phyloP scores from a whole-genome alignment of 2,329 filamentous ascomycete species.

The Ceratocystis destructans region DNA sequence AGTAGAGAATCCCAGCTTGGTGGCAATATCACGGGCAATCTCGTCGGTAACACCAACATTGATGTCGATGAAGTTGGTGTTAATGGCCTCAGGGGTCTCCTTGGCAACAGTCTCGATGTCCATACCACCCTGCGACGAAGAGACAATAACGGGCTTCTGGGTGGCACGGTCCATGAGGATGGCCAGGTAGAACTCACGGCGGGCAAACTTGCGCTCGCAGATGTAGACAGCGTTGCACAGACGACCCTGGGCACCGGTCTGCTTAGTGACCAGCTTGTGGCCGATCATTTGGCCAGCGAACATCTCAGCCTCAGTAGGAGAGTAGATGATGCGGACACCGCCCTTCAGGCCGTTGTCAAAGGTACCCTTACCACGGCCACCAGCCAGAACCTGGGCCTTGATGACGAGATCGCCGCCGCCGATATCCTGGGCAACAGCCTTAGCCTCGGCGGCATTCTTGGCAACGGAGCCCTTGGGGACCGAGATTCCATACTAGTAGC shows the following conservation, averaged over 20 bases:
- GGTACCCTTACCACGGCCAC: slow-evolving; percentile 91
- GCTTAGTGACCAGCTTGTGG: slow-evolving; percentile 98
- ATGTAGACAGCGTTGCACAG: slow-evolving; percentile 98
- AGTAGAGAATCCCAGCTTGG: slow-evolving; percentile 90
- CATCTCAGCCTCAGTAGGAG: slow-evolving; percentile 89
- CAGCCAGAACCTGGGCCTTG: slow-evolving; percentile 97
- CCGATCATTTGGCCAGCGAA: slow-evolving; percentile 99
- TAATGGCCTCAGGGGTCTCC: slow-evolving; percentile 91
- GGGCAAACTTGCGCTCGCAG: slow-evolving; percentile 98
- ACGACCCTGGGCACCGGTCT: slow-evolving; percentile 85
- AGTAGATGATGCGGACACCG: slow-evolving; percentile 97
- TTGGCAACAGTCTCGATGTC: slow-evolving; percentile 98
- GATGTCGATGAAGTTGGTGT: slow-evolving; percentile 87
- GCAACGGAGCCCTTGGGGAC: slow-evolving; percentile 85
- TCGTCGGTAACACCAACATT: slow-evolving; percentile 90
- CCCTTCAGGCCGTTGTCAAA: slow-evolving; percentile 99
- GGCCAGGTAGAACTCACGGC: slow-evolving; percentile 96
- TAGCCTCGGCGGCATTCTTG: slow-evolving; percentile 70
- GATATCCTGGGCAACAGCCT: slow-evolving; percentile 79
- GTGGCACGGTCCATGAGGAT: slow-evolving; percentile 93
- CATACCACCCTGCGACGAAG: slow-evolving; percentile 97
- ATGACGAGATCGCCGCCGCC: slow-evolving; percentile 96
- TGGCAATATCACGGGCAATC: slow-evolving; percentile 78
- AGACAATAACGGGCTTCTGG: slow-evolving; percentile 88
- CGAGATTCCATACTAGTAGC: slow-evolving; percentile 71